Evolutionary conservation across 192 early-diverging fungal species (phyloP), one percentile per base, ranked within the genome.

Genomic region (Coemansia sp.): DNA sequence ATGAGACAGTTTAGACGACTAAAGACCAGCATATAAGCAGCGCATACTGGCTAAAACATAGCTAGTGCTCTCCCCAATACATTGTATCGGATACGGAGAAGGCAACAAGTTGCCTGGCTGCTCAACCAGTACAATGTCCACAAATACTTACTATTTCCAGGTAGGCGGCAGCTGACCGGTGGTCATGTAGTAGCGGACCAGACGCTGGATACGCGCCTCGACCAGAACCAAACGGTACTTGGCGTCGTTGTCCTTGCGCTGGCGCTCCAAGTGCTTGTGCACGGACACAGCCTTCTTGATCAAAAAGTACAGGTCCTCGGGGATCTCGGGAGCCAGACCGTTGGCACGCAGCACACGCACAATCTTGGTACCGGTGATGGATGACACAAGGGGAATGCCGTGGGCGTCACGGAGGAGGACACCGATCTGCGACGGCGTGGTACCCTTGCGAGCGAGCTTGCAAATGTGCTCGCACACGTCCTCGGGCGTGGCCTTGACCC

Each of bases 281-380:
- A 99, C 89, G 66, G 92, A 87, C 70, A 99, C 94, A 67, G 97
- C 95, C 92, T 97, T 97, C 92, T 97, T 99, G 87, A 97, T 97
- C 69, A 99, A 83, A 84, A 93, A 92, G 89, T 97, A 97, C 58
- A 99, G 88, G 86, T 99, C 95, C 86, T 99, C 97, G 68, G 95
- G 95, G 76, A 97, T 89, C 76, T 93, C 90, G 61, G 96, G 96
- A 67, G 88, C 92, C 55, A 96, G 84, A 72, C 94, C 94, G 85
- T 94, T 96, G 83, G 90, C 87, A 86, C 94, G 96, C 68, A 99
- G 87, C 83, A 99, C 97, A 86, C 97, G 94, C 70, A 97, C 89
- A 64, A 99, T 87, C 92, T 99, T 97, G 93, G 95, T 99, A 79
- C 95, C 95, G 73, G 97, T 99, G 74, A 99, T 90, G 82, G 84